phyloP scores from a whole-genome alignment of 1,284 basidiomycete genomes.

The Ustilago crameri region DNA sequence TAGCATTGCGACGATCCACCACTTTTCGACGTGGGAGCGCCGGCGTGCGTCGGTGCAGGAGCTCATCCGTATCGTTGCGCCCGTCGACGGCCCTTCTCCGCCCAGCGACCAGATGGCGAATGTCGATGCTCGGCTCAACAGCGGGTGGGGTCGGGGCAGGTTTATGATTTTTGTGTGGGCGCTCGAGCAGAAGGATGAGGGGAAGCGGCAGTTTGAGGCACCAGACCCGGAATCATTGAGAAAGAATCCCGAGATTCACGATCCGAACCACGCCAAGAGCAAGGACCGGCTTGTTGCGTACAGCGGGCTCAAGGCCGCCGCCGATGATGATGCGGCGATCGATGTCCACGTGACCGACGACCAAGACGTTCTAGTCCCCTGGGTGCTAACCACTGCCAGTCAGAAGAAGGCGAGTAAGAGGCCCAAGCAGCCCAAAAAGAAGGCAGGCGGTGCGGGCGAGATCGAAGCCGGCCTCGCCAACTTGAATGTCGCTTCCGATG shows the following conservation, averaged over 20 bases:
- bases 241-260: conserved; percentile 18
- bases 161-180: conserved; percentile 99
- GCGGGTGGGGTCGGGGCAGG: conserved; percentile 73
- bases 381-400: conserved; percentile 54
- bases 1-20: conserved; percentile 67
- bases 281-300: conserved; percentile 39
- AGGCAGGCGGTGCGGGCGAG: background rate
- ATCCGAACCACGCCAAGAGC: conserved; percentile 29
- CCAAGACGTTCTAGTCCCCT: conserved; percentile 66
- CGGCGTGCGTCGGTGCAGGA: conserved; percentile 57
- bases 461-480: conserved; percentile 10
- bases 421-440: conserved; percentile 2
- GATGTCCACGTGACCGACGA: conserved; percentile 17
- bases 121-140: conserved; percentile 16
- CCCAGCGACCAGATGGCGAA: background rate
- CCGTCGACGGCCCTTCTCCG: conserved; percentile 2
- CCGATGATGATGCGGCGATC: background rate
- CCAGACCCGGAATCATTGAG: conserved; percentile 18
- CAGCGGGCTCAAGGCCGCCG: conserved; percentile 19
- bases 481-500: conserved; percentile 5
- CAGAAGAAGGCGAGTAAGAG: conserved; percentile 14
- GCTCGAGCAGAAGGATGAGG: conserved; percentile 81
- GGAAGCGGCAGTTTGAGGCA: conserved; percentile 57
- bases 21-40: conserved; percentile 61
- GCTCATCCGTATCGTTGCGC: conserved; percentile 52